Evolutionary conservation across 2,329 filamentous ascomycete species (phyloP).

Genomic region (Ascochyta clinopodiicola): DNA sequence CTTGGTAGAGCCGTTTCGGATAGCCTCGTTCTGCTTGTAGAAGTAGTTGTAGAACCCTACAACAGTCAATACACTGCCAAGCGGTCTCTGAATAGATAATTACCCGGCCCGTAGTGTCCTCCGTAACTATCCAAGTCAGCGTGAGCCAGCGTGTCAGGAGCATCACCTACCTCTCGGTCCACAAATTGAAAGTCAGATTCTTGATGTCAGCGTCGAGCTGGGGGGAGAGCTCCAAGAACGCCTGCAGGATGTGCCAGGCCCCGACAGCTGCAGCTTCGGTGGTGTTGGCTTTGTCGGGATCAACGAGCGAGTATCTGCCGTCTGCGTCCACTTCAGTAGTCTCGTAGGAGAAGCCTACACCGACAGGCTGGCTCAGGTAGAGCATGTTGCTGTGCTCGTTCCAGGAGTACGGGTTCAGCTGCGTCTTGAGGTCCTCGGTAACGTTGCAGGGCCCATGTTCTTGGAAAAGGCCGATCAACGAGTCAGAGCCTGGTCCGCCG

Average conservation of each 20-base stretch:
- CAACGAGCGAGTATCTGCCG: conserved; percentile 42
- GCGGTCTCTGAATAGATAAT: neutral
- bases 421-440: conserved; percentile 47
- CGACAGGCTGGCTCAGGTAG: conserved; percentile 49
- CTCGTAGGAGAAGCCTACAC: conserved; percentile 51
- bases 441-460: conserved; percentile 37
- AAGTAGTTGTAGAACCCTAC: conserved; percentile 61
- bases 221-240: conserved; percentile 43
- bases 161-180: conserved; percentile 51
- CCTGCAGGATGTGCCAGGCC: conserved; percentile 47
- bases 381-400: conserved; percentile 50
- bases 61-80: neutral
- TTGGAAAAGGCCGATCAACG: conserved; percentile 63
- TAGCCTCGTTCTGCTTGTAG: conserved; percentile 61
- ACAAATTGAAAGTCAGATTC: conserved; percentile 59
- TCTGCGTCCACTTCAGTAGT: conserved; percentile 32
- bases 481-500: conserved; percentile 60
- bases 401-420: conserved; percentile 49
- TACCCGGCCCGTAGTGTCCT: conserved; percentile 59
- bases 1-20: conserved; percentile 54
- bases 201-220: conserved; percentile 58
- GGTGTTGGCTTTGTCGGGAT: conserved; percentile 39
- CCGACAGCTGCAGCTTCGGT: conserved; percentile 44
- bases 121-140: conserved; percentile 31
- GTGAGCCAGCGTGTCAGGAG: neutral